phyloP scores from a whole-genome alignment of 2,329 filamentous ascomycete species.

The Ophiosphaerella korrae region DNA sequence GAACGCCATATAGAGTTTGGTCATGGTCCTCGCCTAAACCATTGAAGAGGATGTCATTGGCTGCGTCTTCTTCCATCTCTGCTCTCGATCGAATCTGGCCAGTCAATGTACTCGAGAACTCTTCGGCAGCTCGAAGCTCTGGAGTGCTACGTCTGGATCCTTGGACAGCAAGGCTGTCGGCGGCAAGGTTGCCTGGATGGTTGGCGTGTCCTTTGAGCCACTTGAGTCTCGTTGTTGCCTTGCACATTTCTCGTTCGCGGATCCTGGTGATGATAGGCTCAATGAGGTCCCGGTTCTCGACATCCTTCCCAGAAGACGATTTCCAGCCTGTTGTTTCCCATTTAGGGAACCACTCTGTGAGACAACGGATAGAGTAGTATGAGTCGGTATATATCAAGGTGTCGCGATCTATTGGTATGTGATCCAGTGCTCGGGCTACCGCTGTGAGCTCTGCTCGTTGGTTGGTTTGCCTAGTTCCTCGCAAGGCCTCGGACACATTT shows the following conservation, averaged over 20 bases:
- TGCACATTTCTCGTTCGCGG: slow-evolving; percentile 63
- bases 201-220: slow-evolving; percentile 89
- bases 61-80: no score
- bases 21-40: no score
- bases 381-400: slow-evolving; percentile 87
- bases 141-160: slow-evolving; percentile 22
- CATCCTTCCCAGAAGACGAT: slow-evolving; percentile 70
- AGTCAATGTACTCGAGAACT: slow-evolving; percentile 9
- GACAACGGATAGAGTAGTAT: slow-evolving; percentile 87
- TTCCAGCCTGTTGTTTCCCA: slow-evolving; percentile 82
- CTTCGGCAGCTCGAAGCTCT: slow-evolving; percentile 11
- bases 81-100: neutral
- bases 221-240: slow-evolving; percentile 69
- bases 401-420: slow-evolving; percentile 68
- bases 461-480: slow-evolving; percentile 82
- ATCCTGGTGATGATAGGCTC: slow-evolving; percentile 73
- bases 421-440: slow-evolving; percentile 80
- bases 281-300: slow-evolving; percentile 88
- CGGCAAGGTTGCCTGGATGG: slow-evolving; percentile 76
- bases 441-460: slow-evolving; percentile 95
- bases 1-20: no score
- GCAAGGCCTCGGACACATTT: slow-evolving; percentile 77
- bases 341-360: slow-evolving; percentile 78
- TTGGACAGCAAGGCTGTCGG: slow-evolving; percentile 60
- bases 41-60: no score